Evolutionary conservation across 1,284 basidiomycete genomes (phyloP).

Genomic region (Trichosporon faecale): DNA sequence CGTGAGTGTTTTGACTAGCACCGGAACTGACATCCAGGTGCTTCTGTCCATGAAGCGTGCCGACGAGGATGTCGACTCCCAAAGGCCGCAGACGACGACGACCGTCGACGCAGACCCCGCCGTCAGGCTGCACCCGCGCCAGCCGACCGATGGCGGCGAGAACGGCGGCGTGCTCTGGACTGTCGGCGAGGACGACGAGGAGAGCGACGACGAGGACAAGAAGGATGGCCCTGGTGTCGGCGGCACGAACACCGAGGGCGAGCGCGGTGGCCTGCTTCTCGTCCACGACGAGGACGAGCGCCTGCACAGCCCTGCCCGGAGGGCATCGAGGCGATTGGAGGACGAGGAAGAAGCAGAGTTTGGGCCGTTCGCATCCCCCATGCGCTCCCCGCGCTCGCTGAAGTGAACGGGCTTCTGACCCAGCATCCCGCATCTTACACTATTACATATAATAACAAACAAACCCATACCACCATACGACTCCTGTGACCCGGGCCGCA

Average conservation of each 20-base stretch:
- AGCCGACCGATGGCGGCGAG: conserved; percentile 20
- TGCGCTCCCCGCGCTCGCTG: not conserved
- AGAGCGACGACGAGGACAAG: conserved; percentile 28
- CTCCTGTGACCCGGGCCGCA: not conserved
- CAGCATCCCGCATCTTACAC: not conserved
- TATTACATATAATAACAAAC: not conserved
- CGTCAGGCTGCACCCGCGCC: conserved; percentile 21
- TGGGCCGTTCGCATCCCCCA: conserved; percentile 1
- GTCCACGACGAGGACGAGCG: conserved; percentile 18
- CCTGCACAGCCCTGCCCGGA: not conserved
- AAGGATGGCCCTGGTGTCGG: conserved; percentile 33
- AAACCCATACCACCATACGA: not conserved
- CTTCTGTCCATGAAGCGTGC: conserved; percentile 48
- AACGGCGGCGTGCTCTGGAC: conserved; percentile 34
- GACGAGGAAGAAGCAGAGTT: conserved; percentile 8
- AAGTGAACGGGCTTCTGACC: not conserved
- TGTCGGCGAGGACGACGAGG: conserved; percentile 42
- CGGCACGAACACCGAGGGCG: conserved; percentile 23
- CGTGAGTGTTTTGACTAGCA: conserved; percentile 51
- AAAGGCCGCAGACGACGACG: conserved; percentile 15
- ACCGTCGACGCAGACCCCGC: conserved; percentile 17
- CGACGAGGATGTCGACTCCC: conserved; percentile 22
- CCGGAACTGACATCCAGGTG: conserved; percentile 27
- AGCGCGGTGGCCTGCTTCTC: conserved; percentile 26
- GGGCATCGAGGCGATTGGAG: not conserved